Conservation (phyloP, 2,329 filamentous ascomycete species). For the Colletotrichum higginsianum region DNA sequence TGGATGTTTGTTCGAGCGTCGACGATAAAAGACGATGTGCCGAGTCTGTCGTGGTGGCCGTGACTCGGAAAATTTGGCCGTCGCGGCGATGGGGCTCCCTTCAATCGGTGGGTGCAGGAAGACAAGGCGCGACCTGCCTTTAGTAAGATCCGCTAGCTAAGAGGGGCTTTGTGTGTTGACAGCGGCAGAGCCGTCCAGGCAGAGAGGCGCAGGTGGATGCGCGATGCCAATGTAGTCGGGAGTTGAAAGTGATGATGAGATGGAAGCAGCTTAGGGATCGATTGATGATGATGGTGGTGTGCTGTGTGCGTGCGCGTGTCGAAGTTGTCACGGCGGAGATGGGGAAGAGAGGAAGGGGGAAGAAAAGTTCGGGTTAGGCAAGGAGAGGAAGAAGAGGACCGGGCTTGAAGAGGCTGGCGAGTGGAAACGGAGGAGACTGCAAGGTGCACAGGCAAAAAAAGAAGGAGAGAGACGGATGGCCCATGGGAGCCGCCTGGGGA, state of each 20-base stretch:
- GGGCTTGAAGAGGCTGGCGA: conserved; percentile 40
- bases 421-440: conserved; percentile 40
- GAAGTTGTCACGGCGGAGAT: conserved; percentile 40
- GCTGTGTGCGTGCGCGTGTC: conserved; percentile 30
- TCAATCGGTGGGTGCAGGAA: conserved; percentile 25
- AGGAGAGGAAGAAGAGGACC: conserved; percentile 36
- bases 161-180: conserved; percentile 19
- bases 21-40: conserved; percentile 7
- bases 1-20: neutral
- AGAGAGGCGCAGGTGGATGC: conserved; percentile 32
- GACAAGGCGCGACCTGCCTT: conserved; percentile 35
- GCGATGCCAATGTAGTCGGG: conserved; percentile 4
- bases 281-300: conserved; percentile 30
- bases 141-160: conserved; percentile 23
- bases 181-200: conserved; percentile 39
- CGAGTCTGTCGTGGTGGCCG: conserved; percentile 14
- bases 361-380: conserved; percentile 35
- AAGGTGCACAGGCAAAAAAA: conserved; percentile 25
- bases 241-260: conserved; percentile 8
- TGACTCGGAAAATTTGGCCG: conserved; percentile 35
- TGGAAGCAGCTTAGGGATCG: conserved; percentile 7
- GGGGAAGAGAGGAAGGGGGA: conserved; percentile 30
- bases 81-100: conserved; percentile 36
- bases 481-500: conserved; percentile 35
- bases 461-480: conserved; percentile 31